phyloP scores from a whole-genome alignment of 495 filamentous ascomycete genomes.

The Tuber melanosporum region DNA sequence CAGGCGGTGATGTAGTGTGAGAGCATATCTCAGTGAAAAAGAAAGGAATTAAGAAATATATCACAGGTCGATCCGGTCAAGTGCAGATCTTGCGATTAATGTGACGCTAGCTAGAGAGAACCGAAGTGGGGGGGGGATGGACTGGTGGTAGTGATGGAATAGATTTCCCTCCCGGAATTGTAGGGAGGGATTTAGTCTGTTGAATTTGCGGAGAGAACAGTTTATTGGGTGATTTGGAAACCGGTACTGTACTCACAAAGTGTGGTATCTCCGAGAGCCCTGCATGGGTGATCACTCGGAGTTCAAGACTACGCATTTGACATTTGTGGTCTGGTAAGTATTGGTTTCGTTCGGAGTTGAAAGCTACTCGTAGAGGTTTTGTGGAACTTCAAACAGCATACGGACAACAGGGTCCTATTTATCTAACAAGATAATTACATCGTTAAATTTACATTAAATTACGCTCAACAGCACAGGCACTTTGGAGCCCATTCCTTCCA shows the following conservation, averaged over 20 bases:
- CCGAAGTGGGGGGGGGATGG: neutral
- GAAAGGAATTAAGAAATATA: neutral
- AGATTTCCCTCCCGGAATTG: neutral
- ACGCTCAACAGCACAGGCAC: neutral
- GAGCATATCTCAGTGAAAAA: neutral
- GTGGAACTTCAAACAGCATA: neutral
- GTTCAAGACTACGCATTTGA: neutral
- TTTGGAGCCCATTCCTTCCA: neutral
- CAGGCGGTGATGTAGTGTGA: neutral
- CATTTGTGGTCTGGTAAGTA: neutral
- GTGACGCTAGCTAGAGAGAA: neutral
- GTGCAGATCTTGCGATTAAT: neutral
- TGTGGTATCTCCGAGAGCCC: neutral
- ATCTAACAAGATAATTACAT: neutral
- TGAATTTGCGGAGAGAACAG: neutral
- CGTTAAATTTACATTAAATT: neutral
- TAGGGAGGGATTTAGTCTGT: neutral
- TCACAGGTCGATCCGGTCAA: neutral
- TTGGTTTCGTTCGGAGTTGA: neutral
- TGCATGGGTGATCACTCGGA: neutral
- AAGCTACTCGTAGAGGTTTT: neutral
- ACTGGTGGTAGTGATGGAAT: neutral
- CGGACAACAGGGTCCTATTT: neutral
- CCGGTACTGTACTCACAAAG: neutral
- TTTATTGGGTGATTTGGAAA: neutral